A percentile compares a stretch with the other conserved stretches of the same genome.
These are phyloP conservation scores for Noccaea caerulescens DNA, from an alignment of 345 rosid species.

Conservation along the genomic window DNA sequence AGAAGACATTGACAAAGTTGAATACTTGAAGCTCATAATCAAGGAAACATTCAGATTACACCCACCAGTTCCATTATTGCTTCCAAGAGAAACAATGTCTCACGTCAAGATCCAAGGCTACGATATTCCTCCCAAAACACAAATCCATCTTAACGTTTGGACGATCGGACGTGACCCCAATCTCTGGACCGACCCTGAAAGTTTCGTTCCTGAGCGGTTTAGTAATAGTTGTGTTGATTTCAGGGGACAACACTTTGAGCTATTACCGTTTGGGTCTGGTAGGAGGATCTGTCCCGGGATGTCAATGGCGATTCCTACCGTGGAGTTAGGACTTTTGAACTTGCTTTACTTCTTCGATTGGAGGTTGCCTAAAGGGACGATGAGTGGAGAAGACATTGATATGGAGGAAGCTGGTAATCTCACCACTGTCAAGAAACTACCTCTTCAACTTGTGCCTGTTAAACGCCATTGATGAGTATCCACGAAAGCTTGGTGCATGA, in stretches of 20 bases:
- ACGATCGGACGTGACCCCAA: constrained; percentile 28
- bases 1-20: constrained; percentile 21
- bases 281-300: constrained; percentile 30
- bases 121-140: constrained; percentile 26
- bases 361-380: constrained; percentile 26
- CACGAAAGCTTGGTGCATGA: too few species aligned
- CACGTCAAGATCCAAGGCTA: constrained; percentile 35
- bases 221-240: neutral
- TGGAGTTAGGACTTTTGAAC: constrained; percentile 26
- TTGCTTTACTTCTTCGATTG: constrained; percentile 29
- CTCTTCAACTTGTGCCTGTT: constrained; percentile 33
- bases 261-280: constrained; percentile 27
- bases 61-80: constrained; percentile 12
- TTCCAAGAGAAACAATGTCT: constrained; percentile 30
- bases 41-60: constrained; percentile 31
- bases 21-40: constrained; percentile 30
- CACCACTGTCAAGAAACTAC: constrained; percentile 21
- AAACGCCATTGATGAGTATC: neutral
- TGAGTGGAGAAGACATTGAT: constrained; percentile 9
- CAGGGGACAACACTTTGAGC: constrained; percentile 26
- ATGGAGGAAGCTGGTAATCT: constrained; percentile 32
- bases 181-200: constrained; percentile 24
- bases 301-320: constrained; percentile 14
- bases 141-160: constrained; percentile 22
- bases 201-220: constrained; percentile 30